These are phyloP conservation scores for Macrophomina tecta DNA, from an alignment of 2,329 filamentous ascomycete genomes.

Conservation along the genomic window DNA sequence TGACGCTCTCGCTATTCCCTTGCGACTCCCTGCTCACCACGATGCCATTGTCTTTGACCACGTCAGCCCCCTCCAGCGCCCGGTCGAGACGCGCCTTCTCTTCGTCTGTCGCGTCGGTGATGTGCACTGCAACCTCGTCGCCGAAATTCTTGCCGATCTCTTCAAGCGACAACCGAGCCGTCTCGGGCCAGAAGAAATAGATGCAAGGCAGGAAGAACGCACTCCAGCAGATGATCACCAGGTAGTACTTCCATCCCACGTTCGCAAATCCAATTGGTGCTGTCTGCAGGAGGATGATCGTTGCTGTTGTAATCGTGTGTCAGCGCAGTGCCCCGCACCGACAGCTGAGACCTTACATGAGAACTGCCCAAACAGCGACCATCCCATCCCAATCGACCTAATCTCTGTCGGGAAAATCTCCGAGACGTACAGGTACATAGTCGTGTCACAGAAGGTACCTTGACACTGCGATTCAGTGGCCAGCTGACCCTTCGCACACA, in stretches of 20 bases:
- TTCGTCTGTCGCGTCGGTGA: constrained; percentile 27
- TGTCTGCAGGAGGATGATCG: constrained; percentile 54
- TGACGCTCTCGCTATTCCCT: not conserved
- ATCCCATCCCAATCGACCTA: constrained; percentile 59
- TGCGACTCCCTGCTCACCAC: constrained; percentile 1
- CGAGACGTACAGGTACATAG: constrained; percentile 49
- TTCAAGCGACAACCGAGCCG: constrained; percentile 49
- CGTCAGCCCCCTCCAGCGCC: constrained; percentile 23
- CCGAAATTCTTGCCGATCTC: constrained; percentile 56
- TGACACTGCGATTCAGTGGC: not conserved
- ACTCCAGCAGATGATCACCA: constrained; percentile 45
- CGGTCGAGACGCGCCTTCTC: constrained; percentile 30
- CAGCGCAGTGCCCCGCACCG: constrained; percentile 1
- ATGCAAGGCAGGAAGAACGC: constrained; percentile 49
- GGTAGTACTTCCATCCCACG: constrained; percentile 59
- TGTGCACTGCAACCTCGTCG: constrained; percentile 47
- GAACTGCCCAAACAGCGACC: constrained; percentile 54
- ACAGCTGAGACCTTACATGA: constrained; percentile 15
- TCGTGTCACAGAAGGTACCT: constrained; percentile 49
- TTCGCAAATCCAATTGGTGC: constrained; percentile 38
- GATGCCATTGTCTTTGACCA: constrained; percentile 19
- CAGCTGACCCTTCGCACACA: constrained; percentile 34
- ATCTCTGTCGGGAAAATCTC: constrained; percentile 56
- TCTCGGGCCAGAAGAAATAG: constrained; percentile 49
- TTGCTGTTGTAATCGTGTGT: constrained; percentile 25